Base-by-base conservation (phyloP, 2,329 filamentous ascomycete species). In the Epicoccum sorghinum region DNA sequence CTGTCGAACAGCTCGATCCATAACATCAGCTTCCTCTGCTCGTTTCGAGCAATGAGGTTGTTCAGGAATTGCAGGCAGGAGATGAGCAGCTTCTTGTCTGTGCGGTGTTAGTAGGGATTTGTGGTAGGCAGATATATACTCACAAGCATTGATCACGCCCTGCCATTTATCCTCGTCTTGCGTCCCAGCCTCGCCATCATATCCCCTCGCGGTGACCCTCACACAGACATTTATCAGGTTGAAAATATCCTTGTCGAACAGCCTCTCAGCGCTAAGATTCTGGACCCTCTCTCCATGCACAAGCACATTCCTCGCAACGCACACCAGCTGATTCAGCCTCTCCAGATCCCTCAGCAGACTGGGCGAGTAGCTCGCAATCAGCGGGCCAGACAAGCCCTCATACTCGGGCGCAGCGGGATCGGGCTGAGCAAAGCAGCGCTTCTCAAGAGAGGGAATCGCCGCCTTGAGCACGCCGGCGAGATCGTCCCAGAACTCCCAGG, bases 1-100 rank as follows among this genome's bases (percentile, higher is more conserved):
- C 82, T 83, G 46, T 86, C 86, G 61, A 88, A 88, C 2, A 88
- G 76, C 67, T 86, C 83, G 33, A 87, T 73, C 85, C 85, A 88
- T 2, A 88, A 78, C 62, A 86, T 83, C 61, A 87, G 78, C 65
- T 88, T 88, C 35, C 84, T 77, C 55, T 85, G 80, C 71, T 88
- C 85, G 61, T 88, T 88, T 57, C 85, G 82, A 66, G 85, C 85
- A 41, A 86, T 84, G 43, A 87, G 80, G 59, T 88, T 88, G 72
- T 88, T 86, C 50, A 88, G 72, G 60, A 86, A 87, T 66, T 88
- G 86, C n/a, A 88, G 76, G 57, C 83, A 84, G 3, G 84, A 86
- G 50, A 87, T 87, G 63, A 88, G 76, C 14, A 88, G 75, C 62
- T 85, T 84, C 73, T 88, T 87, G 73, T 86, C 68, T 72, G 47